Evolutionary conservation across 2,329 filamentous ascomycete genomes (phyloP), one percentile per base, ranked within the genome.

Genomic region (Colletotrichum zoysiae): DNA sequence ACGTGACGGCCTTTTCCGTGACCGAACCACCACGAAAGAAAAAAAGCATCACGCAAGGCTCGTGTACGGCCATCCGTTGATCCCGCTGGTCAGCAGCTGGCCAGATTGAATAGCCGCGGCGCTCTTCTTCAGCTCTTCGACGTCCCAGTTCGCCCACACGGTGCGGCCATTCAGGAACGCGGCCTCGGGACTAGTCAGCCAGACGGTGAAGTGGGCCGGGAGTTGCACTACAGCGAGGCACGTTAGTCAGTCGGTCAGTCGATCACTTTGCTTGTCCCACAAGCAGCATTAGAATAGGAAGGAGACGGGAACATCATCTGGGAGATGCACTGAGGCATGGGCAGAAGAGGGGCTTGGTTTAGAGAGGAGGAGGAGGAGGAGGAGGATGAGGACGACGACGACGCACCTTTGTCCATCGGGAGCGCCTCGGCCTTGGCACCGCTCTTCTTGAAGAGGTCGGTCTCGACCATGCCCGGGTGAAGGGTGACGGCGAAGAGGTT

Each of bases 61-160:
- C 5, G 65, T 46, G 44, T 58, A 71, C 6, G 69, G 69, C 59
- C 65, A 71, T 0, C 69, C 69, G 55, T 63, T 67, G 59, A 71
- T 69, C 12, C 69, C 59, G 30, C 69, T 64, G 11, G 65, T 71
- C 35, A 64, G 48, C n/a, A 69, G 40, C 53, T 56, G 59, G 35
- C 69, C 69, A 14, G 65, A 46, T 30, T 71, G 44, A 42, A 69
- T 69, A 2, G 46, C 33, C 14, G 42, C 23, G 38, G 69, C 66
- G 35, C 66, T 63, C 18, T 65, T 64, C 75, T 84, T 84, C 44
- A 88, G 79, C 74, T 87, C 86, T 50, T 85, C 80, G 0, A 87
- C 81, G 75, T 88, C 86, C 86, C 85, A 88, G 30, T 84, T 84
- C 14, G 82, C 80, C 82, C 84, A 87, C 0, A 87, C 75, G 30